phyloP scores from a whole-genome alignment of 1,139 yeast genomes.

The Debaryomyces sp. region DNA sequence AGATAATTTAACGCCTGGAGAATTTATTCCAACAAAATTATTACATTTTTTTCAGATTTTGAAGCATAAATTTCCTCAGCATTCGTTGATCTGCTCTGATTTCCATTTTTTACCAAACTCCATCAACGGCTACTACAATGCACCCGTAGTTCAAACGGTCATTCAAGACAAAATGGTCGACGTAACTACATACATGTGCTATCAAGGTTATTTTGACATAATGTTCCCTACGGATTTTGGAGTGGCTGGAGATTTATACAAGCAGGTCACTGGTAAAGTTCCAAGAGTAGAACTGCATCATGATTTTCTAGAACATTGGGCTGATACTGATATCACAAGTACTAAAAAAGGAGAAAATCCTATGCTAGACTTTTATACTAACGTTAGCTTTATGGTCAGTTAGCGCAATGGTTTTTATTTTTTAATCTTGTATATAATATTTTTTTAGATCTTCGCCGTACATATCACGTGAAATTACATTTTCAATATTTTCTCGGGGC shows the following conservation, averaged over 20 bases:
- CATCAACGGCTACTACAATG: conserved; percentile 61
- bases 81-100: conserved; percentile 72
- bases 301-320: conserved; percentile 73
- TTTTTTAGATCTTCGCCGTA: neutral
- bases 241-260: conserved; percentile 62
- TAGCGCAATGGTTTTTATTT: neutral
- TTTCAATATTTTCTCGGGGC: neutral
- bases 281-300: conserved; percentile 60
- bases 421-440: neutral
- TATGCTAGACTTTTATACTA: conserved; percentile 77
- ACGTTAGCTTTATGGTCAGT: conserved; percentile 73
- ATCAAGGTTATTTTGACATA: conserved; percentile 84
- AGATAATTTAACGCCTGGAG: conserved; percentile 72
- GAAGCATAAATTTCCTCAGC: conserved; percentile 71
- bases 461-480: conserved; percentile 3
- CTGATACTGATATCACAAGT: conserved; percentile 65
- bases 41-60: conserved; percentile 68
- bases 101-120: conserved; percentile 67
- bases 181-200: conserved; percentile 72
- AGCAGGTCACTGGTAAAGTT: conserved; percentile 63
- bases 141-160: conserved; percentile 86
- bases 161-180: conserved; percentile 69
- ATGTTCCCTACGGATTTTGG: conserved; percentile 84
- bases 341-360: conserved; percentile 85
- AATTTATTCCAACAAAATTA: conserved; percentile 78